Percentiles rank a stretch among this genome's conserved stretches.
Evolutionary conservation across 1,284 basidiomycete species (phyloP).

Genomic region (Irpex sp.): DNA sequence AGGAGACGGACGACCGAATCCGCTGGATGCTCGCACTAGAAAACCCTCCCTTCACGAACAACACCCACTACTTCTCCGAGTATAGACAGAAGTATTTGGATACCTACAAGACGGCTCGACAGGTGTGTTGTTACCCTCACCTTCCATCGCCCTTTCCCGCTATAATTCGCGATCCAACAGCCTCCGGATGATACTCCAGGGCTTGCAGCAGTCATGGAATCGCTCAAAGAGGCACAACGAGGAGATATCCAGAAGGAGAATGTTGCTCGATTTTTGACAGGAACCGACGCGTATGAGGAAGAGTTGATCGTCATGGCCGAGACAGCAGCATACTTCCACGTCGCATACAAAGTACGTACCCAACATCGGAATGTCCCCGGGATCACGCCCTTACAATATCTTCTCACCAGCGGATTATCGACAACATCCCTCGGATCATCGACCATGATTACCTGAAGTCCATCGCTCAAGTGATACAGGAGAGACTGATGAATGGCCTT

Average conservation of each 20-base stretch:
- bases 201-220: background rate
- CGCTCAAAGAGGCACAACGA: background rate
- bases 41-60: conserved; percentile 27
- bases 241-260: background rate
- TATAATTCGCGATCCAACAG: background rate
- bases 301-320: conserved; percentile 15
- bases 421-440: conserved; percentile 10
- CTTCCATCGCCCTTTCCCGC: background rate
- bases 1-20: conserved; percentile 35
- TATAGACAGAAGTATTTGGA: conserved; percentile 27
- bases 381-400: background rate
- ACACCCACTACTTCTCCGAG: conserved; percentile 25
- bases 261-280: background rate
- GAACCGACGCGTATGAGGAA: conserved; percentile 8
- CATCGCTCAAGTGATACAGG: conserved; percentile 7
- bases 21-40: conserved; percentile 26
- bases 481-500: conserved; percentile 9
- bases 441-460: conserved; percentile 7
- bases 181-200: background rate
- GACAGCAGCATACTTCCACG: conserved; percentile 14
- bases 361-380: background rate
- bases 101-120: conserved; percentile 18
- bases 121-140: conserved; percentile 1
- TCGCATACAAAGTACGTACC: conserved; percentile 12
- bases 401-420: conserved; percentile 12